A percentile compares a stretch with the other conserved stretches of the same genome.
These are phyloP conservation scores for Verticillium nubilum DNA, from an alignment of 2,329 filamentous ascomycete genomes.

Conservation along the genomic window DNA sequence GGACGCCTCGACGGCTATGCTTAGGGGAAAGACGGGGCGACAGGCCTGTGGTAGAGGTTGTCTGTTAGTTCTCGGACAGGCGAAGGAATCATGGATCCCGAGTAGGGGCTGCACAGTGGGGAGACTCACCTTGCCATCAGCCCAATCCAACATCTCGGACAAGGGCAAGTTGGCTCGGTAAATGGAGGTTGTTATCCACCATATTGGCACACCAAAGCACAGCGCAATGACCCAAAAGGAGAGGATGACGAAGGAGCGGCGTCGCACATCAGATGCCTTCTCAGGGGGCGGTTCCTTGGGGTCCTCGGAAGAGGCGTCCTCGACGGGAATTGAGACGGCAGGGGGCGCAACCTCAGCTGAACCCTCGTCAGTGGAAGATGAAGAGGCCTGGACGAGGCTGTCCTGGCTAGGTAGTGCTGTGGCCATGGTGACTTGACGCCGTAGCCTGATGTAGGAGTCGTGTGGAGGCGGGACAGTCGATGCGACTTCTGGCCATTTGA, in stretches of 20 bases:
- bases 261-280: conserved; percentile 60
- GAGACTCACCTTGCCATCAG: conserved; percentile 70
- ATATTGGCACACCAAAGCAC: conserved; percentile 81
- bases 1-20: conserved; percentile 70
- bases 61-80: not conserved
- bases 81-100: not conserved
- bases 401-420: conserved; percentile 4
- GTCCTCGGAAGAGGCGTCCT: conserved; percentile 6
- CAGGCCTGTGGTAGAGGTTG: conserved; percentile 56
- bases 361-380: not conserved
- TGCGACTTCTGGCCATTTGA: not conserved
- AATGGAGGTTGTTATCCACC: conserved; percentile 93
- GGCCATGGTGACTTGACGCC: conserved; percentile 4
- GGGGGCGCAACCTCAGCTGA: not conserved
- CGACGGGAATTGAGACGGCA: not conserved
- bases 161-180: conserved; percentile 81
- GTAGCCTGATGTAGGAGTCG: not conserved
- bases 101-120: not conserved
- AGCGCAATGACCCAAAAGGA: conserved; percentile 90
- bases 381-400: not conserved
- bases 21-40: conserved; percentile 80
- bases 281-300: conserved; percentile 68
- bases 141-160: conserved; percentile 84
- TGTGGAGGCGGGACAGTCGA: not conserved
- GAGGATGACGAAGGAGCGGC: conserved; percentile 69